Percentiles rank a stretch among this genome's conserved stretches.
Conservation (phyloP, 2,329 filamentous ascomycete genomes). For the Aquanectria penicillioides region DNA sequence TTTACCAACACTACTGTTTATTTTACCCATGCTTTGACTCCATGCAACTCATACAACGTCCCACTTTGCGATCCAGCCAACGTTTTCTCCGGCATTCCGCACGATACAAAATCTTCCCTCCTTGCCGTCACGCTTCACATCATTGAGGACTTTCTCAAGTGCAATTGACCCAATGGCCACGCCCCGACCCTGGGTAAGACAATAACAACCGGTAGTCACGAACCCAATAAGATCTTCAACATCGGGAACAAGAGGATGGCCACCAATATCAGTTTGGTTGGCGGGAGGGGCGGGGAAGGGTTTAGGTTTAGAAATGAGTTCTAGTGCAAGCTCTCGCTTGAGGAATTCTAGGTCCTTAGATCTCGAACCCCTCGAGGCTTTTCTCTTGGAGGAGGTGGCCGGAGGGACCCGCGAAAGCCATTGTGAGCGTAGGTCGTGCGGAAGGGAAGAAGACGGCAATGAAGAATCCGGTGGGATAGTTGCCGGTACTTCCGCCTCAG, state of each 20-base stretch:
- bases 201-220: constrained; percentile 87
- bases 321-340: constrained; percentile 58
- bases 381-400: constrained; percentile 1
- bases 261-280: constrained; percentile 53
- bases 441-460: constrained; percentile 43
- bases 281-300: constrained; percentile 47
- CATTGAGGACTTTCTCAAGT: constrained; percentile 63
- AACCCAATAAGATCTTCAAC: constrained; percentile 87
- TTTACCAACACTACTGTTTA: no score
- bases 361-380: constrained; percentile 25
- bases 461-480: constrained; percentile 47
- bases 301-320: constrained; percentile 54
- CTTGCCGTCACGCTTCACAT: constrained; percentile 43
- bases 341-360: constrained; percentile 48
- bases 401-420: constrained; percentile 73
- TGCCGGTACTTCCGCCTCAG: constrained; percentile 57
- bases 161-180: constrained; percentile 79
- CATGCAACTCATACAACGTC: constrained; percentile 68
- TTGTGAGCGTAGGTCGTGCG: constrained; percentile 66
- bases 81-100: constrained; percentile 79
- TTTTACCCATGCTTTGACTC: no score
- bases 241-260: constrained; percentile 75
- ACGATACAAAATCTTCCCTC: constrained; percentile 77
- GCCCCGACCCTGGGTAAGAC: constrained; percentile 78
- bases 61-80: constrained; percentile 85